A percentile compares a stretch with the other conserved stretches of the same genome.
Conservation (phyloP, 306 rosid genomes). For the Malus asiatica region DNA sequence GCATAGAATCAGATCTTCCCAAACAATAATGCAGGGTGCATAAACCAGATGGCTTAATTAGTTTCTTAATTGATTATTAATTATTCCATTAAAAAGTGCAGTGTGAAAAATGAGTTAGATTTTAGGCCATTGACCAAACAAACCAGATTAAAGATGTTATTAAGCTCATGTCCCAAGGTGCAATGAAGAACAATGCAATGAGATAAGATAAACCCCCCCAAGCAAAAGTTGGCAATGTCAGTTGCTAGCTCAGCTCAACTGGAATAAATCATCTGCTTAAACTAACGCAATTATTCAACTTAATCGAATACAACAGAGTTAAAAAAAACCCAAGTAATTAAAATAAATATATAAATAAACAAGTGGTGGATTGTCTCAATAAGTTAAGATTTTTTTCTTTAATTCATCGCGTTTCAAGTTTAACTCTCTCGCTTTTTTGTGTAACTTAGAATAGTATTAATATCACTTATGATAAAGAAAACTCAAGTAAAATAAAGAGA, state of each 20-base stretch:
- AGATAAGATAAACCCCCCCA: conserved; percentile 31
- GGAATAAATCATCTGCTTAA: conserved; percentile 40
- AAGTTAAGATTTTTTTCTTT: accelerated
- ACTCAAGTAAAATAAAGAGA: not conserved
- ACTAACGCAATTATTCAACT: conserved; percentile 10
- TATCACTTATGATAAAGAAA: too few relatives aligned
- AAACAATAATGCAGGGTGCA: conserved; percentile 25
- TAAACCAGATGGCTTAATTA: conserved; percentile 25
- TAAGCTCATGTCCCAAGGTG: conserved; percentile 45
- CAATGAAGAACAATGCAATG: conserved; percentile 51
- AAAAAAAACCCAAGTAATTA: conserved; percentile 1
- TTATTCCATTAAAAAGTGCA: not conserved
- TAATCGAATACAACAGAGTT: not conserved
- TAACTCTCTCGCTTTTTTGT: too few relatives aligned
- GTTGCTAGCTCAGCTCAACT: conserved; percentile 45
- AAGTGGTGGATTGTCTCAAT: not conserved
- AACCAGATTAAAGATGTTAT: conserved; percentile 33
- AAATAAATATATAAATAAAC: not conserved
- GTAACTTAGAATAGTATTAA: too few relatives aligned
- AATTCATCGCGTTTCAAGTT: accelerated
- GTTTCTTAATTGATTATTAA: not conserved
- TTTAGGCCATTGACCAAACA: conserved; percentile 57
- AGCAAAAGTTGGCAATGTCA: conserved; percentile 72
- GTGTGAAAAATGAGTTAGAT: conserved; percentile 41
- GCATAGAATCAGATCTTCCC: conserved; percentile 11